A percentile compares a stretch with the other conserved stretches of the same genome.
Conservation (phyloP, 352 stramenopile genomes). For the Nothophytophthora sp. region DNA sequence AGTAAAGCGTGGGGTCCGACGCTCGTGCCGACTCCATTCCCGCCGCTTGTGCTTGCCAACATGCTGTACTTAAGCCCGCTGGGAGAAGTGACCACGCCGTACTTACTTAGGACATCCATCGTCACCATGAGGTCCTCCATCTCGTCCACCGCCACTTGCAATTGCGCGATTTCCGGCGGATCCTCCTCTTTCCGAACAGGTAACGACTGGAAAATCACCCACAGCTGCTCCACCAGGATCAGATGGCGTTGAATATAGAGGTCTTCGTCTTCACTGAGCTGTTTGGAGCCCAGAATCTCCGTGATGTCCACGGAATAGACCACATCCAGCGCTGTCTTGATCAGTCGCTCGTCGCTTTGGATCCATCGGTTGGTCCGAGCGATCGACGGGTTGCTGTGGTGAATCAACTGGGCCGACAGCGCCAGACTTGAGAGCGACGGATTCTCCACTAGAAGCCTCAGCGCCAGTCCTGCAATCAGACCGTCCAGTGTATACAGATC, state of each 20-base stretch:
- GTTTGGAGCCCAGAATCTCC: constrained; percentile 13
- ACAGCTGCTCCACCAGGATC: constrained; percentile 58
- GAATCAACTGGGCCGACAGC: constrained; percentile 57
- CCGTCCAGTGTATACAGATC: constrained; percentile 51
- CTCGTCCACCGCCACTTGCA: constrained; percentile 74
- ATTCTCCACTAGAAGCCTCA: constrained; percentile 29
- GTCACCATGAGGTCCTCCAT: constrained; percentile 73
- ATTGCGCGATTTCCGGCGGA: constrained; percentile 42
- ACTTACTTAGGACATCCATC: constrained; percentile 70
- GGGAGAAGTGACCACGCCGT: constrained; percentile 27
- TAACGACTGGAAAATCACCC: constrained; percentile 74
- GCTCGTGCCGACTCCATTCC: background rate
- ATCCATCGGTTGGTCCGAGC: constrained; percentile 48
- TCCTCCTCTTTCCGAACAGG: constrained; percentile 67
- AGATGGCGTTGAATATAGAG: constrained; percentile 22
- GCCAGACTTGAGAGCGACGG: constrained; percentile 34
- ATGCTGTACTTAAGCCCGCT: constrained; percentile 45
- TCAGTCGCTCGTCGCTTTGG: constrained; percentile 49
- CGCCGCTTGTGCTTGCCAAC: constrained; percentile 26
- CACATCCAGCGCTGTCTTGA: constrained; percentile 63
- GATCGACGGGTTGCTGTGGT: constrained; percentile 66
- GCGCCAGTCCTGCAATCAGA: constrained; percentile 48
- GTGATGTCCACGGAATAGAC: constrained; percentile 34
- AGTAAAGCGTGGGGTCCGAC: constrained; percentile 34
- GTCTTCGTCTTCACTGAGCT: constrained; percentile 9